Conservation (phyloP, 441 rosid genomes). For the Erodium chrysanthum region DNA sequence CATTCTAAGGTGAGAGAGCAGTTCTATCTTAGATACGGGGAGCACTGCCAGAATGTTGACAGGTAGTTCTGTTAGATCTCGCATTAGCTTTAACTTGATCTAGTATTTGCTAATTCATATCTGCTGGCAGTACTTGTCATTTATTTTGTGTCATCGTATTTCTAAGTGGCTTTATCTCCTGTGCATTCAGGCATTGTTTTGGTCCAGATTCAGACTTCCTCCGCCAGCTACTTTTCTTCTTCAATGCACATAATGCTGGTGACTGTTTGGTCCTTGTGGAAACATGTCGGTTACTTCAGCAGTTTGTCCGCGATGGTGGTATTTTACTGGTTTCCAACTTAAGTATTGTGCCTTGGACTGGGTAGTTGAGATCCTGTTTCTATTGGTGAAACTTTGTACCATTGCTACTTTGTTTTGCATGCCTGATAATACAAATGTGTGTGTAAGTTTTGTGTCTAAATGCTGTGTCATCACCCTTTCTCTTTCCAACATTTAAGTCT, state of each 20-base stretch:
- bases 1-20: slow-evolving; percentile 49
- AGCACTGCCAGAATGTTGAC: slow-evolving; percentile 51
- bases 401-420: background rate
- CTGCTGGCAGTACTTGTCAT: background rate
- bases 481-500: background rate
- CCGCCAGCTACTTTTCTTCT: slow-evolving; percentile 64
- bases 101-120: background rate
- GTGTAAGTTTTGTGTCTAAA: background rate
- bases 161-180: slow-evolving; percentile 15
- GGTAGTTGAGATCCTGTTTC: slow-evolving; percentile 3
- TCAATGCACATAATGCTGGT: slow-evolving; percentile 42
- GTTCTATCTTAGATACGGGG: slow-evolving; percentile 55
- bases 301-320: slow-evolving; percentile 48
- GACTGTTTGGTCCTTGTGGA: slow-evolving; percentile 60
- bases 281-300: slow-evolving; percentile 54
- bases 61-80: slow-evolving; percentile 34
- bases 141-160: background rate
- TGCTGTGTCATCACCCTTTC: background rate
- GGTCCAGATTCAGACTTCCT: slow-evolving; percentile 80
- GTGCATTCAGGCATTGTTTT: slow-evolving; percentile 62
- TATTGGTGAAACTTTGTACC: background rate
- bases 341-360: slow-evolving; percentile 9
- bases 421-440: background rate
- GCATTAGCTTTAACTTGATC: background rate
- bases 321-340: slow-evolving; percentile 17